Base-by-base conservation (phyloP, 805 yeast genomes). In the Teunomyces barrocoloradensis region DNA sequence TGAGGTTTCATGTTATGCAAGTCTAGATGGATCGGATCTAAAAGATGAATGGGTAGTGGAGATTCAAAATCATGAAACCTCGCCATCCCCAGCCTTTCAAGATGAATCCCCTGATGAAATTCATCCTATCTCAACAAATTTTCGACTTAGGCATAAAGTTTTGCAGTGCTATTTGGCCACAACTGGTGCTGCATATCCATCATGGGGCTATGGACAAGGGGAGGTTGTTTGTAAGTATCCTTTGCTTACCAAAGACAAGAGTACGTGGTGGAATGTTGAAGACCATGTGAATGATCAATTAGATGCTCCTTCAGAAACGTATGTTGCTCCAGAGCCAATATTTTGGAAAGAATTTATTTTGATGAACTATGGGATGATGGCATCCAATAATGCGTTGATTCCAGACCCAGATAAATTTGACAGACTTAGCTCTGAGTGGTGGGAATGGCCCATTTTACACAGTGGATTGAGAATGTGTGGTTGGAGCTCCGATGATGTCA, bases 21-120 rank as follows among this genome's bases (percentile, higher is more conserved):
- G 81, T 53, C 75, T 78, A 42, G 73, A 78, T 0, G 63, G 82
- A 50, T 92, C 94, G 51, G 98, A 92, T 59, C 65, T 65, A 3
- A 87, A 87, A 60, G 97, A 91, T 63, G 85, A 94, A 66, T 94
- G 99, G 99, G 71, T 85, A 33, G 73, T 92, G 38, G 96, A 92
- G 69, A 77, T 94, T 54, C 87, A 81, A 47, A 80, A 80, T 41
- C 92, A 87, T 62, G 73, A 69, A 55, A 45, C 42, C 42, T 61
- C 76, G 45, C 64, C 79, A 12, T 55, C 74, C 49, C 45, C 65
- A 6, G 76, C 76, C 38, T 73, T 71, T 50, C 63, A 58, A 20
- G 61, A 70, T 42, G 88, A 87, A 63, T 74, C 75, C 47, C 58
- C 63, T 5, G 56, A 67, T 4, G 75, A 76, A 50, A 39, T 87